Evolutionary conservation across 192 early-diverging fungal species (phyloP).

Genomic region (Coemansia sp.): DNA sequence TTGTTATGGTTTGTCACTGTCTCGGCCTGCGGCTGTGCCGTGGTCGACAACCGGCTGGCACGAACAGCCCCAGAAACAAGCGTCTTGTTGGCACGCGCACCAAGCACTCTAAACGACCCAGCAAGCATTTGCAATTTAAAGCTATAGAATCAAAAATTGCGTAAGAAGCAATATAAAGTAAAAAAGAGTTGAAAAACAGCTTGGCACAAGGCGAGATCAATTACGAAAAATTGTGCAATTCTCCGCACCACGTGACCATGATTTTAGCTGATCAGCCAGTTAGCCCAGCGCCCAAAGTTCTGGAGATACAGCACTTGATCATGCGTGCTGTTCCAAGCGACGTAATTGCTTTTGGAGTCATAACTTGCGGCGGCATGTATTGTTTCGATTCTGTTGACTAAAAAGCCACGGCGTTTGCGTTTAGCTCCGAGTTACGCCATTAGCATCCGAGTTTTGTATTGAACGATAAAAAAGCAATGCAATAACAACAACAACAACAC

Average conservation of each 20-base stretch:
- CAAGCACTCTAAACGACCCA: conserved; percentile 19
- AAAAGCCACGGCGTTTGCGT: not conserved
- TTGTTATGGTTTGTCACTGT: conserved; percentile 48
- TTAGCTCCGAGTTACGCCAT: not conserved
- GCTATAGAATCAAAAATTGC: not conserved
- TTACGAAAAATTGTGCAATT: conserved; percentile 4
- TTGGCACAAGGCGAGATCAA: not conserved
- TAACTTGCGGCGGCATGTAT: no score
- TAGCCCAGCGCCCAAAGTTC: not conserved
- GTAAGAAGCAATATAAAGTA: not conserved
- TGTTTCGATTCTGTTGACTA: not conserved
- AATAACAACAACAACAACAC: conserved; percentile 8
- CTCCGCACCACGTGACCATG: conserved; percentile 7
- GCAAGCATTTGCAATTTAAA: conserved; percentile 20
- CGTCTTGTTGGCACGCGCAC: conserved; percentile 10
- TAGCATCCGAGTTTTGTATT: no score
- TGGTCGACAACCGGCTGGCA: conserved; percentile 29
- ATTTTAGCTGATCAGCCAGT: conserved; percentile 2
- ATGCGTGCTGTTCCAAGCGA: no score
- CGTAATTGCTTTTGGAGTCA: no score
- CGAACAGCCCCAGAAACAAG: conserved; percentile 6
- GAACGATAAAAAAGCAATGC: no score
- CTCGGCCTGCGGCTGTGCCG: conserved; percentile 20
- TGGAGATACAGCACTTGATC: no score
- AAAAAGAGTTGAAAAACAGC: not conserved